Conservation (phyloP, 2,329 filamentous ascomycete genomes). For the Boeremia lycopersici region DNA sequence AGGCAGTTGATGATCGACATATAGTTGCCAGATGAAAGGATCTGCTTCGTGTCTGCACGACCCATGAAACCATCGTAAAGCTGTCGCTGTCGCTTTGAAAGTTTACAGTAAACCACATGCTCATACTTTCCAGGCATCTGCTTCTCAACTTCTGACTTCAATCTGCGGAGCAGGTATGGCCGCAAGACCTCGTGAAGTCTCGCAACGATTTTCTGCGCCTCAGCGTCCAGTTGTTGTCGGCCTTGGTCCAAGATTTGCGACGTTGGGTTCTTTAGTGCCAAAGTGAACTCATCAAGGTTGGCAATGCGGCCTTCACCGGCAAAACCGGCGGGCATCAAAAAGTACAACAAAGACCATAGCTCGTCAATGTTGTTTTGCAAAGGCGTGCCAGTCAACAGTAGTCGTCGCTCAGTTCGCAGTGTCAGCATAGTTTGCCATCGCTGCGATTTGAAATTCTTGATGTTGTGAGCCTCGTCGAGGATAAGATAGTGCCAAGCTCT, state of each 20-base stretch:
- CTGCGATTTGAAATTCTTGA: slow-evolving; percentile 99
- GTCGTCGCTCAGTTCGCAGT: slow-evolving; percentile 85
- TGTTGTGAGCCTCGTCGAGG: slow-evolving; percentile 97
- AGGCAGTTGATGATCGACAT: slow-evolving; percentile 98
- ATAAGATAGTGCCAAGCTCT: slow-evolving; percentile 98
- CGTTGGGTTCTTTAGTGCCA: slow-evolving; percentile 94
- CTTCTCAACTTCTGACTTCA: slow-evolving; percentile 98
- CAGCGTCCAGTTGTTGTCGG: slow-evolving; percentile 90
- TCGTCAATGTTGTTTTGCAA: slow-evolving; percentile 97
- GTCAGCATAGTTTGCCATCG: slow-evolving; percentile 94
- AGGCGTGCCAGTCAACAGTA: slow-evolving; percentile 91
- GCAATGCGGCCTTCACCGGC: slow-evolving; percentile 89
- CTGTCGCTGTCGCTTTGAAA: slow-evolving; percentile 94
- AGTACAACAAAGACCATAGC: slow-evolving; percentile 95
- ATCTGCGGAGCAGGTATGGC: slow-evolving; percentile 84
- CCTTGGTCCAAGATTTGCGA: slow-evolving; percentile 96
- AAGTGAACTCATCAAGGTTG: slow-evolving; percentile 92
- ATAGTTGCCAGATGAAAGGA: slow-evolving; percentile 90
- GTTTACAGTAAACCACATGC: slow-evolving; percentile 91
- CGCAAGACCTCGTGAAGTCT: slow-evolving; percentile 94
- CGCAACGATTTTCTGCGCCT: slow-evolving; percentile 87
- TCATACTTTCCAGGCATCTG: slow-evolving; percentile 99
- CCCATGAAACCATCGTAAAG: slow-evolving; percentile 96
- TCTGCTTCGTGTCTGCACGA: slow-evolving; percentile 85
- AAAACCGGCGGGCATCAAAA: slow-evolving; percentile 87